Evolutionary conservation across 2,329 filamentous ascomycete genomes (phyloP).

Genomic region (Huntiella moniliformis): DNA sequence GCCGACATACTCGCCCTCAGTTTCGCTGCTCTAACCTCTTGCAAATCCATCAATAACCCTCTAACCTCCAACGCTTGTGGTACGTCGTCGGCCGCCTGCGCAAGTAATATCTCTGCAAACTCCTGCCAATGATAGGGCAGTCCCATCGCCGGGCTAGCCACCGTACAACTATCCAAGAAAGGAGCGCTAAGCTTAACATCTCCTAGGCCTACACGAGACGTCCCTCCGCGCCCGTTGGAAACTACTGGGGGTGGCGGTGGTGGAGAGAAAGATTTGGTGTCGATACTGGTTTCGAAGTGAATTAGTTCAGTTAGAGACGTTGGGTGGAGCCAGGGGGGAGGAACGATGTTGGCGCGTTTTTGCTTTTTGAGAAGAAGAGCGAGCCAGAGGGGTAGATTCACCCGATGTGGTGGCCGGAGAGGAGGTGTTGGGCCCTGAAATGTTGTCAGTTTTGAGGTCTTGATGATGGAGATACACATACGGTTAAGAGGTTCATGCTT

Average conservation of each 20-base stretch:
- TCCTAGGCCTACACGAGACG: slow-evolving; percentile 21
- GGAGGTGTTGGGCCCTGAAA: slow-evolving; percentile 55
- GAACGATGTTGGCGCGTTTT: slow-evolving; percentile 76
- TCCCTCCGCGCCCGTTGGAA: slow-evolving; percentile 29
- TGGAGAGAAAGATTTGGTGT: slow-evolving; percentile 55
- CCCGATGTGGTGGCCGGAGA: slow-evolving; percentile 64
- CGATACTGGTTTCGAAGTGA: slow-evolving; percentile 56
- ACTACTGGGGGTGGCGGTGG: slow-evolving; percentile 39
- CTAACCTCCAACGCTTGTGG: slow-evolving; percentile 53
- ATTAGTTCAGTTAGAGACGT: slow-evolving; percentile 61
- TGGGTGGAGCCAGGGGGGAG: slow-evolving; percentile 73
- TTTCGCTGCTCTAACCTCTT: slow-evolving; percentile 80
- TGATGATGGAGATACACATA: slow-evolving; percentile 30
- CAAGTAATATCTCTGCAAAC: slow-evolving; percentile 68
- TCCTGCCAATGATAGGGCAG: slow-evolving; percentile 95
- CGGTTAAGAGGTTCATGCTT: slow-evolving; percentile 64
- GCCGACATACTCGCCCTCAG: slow-evolving; percentile 56
- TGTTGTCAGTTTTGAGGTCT: slow-evolving; percentile 8
- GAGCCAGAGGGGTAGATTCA: slow-evolving; percentile 76
- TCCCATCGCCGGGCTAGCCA: slow-evolving; percentile 45
- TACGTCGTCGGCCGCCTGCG: slow-evolving; percentile 71
- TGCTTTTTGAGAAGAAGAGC: slow-evolving; percentile 89
- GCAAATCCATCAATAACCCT: slow-evolving; percentile 57
- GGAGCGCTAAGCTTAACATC: slow-evolving; percentile 42
- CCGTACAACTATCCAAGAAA: slow-evolving; percentile 59